These are phyloP conservation scores for Gynandropsis gynandra DNA, from an alignment of 345 rosid species.

Conservation along the genomic window DNA sequence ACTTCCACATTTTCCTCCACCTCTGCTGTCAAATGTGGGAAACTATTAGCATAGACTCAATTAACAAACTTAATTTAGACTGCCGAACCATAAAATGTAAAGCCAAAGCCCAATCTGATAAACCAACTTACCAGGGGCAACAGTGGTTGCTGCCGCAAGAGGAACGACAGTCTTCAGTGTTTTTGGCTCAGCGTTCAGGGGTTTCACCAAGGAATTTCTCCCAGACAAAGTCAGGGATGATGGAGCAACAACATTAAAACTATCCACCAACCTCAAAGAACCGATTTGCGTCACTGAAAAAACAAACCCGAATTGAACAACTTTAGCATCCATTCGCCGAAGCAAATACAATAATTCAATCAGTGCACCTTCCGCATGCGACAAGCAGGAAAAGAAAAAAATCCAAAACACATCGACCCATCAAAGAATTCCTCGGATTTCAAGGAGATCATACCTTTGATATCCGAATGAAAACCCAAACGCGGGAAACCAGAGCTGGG, in stretches of 20 bases:
- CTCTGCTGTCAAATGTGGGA: conserved; percentile 35
- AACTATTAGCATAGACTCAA: conserved; percentile 19
- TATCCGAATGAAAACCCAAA: conserved; percentile 27
- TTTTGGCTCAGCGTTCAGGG: conserved; percentile 53
- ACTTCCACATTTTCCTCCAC: conserved; percentile 43
- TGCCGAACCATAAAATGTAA: too few species aligned
- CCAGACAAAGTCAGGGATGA: conserved; percentile 33
- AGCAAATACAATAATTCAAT: too few species aligned
- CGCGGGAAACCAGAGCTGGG: conserved; percentile 28
- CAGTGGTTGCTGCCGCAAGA: neutral
- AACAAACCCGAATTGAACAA: neutral
- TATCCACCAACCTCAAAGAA: conserved; percentile 42
- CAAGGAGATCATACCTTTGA: conserved; percentile 37
- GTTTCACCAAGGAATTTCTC: conserved; percentile 37
- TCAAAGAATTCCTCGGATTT: neutral
- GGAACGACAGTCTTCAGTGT: conserved; percentile 22
- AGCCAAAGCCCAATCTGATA: neutral
- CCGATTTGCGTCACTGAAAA: conserved; percentile 48
- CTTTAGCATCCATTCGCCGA: neutral
- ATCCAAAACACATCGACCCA: conserved; percentile 2
- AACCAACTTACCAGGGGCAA: conserved; percentile 46
- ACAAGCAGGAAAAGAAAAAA: neutral
- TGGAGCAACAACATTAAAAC: conserved; percentile 25
- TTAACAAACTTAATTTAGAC: neutral
- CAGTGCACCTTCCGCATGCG: too few species aligned